These are phyloP conservation scores for Tillandsia fasciculata DNA, from an alignment of 176 grass and related monocot genomes.

Conservation along the genomic window DNA sequence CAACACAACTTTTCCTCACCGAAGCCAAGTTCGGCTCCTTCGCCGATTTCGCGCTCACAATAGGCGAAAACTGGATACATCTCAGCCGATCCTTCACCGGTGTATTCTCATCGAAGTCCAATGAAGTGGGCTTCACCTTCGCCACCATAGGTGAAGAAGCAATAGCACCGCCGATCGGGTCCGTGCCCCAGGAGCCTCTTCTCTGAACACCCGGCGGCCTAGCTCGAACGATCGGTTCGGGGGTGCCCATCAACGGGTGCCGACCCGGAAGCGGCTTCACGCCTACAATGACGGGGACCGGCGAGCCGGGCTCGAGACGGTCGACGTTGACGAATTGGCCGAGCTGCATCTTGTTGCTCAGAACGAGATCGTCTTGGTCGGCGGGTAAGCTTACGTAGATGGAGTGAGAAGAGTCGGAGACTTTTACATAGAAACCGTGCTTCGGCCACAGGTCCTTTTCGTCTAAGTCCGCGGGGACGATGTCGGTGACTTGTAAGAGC, in stretches of 20 bases:
- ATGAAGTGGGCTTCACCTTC: slow-evolving; percentile 46
- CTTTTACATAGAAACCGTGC: slow-evolving; percentile 90
- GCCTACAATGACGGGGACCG: slow-evolving; percentile 64
- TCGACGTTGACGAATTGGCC: slow-evolving; percentile 82
- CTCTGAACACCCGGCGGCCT: slow-evolving; percentile 18
- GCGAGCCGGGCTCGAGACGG: slow-evolving; percentile 54
- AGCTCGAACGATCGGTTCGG: slow-evolving; percentile 33
- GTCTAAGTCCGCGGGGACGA: slow-evolving; percentile 79
- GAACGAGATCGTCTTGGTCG: slow-evolving; percentile 70
- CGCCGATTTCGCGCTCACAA: not conserved
- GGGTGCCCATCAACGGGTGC: slow-evolving; percentile 63
- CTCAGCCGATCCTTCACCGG: slow-evolving; percentile 45
- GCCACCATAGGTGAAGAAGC: slow-evolving; percentile 33
- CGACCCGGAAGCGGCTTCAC: slow-evolving; percentile 49
- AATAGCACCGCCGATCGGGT: slow-evolving; percentile 17
- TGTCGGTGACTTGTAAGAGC: slow-evolving; percentile 79
- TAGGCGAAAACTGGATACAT: slow-evolving; percentile 4
- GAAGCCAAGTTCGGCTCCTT: slow-evolving; percentile 25
- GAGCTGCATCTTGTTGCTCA: slow-evolving; percentile 84
- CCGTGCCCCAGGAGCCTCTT: slow-evolving; percentile 47
- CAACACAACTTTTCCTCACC: slow-evolving; percentile 49
- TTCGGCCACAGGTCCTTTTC: slow-evolving; percentile 76
- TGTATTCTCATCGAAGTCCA: slow-evolving; percentile 66
- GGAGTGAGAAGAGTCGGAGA: slow-evolving; percentile 71
- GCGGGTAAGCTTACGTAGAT: slow-evolving; percentile 72